Conservation (phyloP, 257 asterid genomes). For the Capsicum rhomboideum region DNA sequence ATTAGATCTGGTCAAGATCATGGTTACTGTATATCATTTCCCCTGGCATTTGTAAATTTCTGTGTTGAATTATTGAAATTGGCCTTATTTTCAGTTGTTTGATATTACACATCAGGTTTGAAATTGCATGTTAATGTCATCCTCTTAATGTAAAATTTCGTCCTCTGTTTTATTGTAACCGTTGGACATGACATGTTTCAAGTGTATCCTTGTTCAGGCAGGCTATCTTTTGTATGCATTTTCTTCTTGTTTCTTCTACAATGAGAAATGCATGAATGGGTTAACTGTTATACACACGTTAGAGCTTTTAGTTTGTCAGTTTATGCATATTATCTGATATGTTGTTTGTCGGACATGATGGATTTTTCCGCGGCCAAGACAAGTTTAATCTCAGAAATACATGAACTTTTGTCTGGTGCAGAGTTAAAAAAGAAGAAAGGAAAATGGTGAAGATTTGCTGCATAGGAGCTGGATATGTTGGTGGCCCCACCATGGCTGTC, state of each 20-base stretch:
- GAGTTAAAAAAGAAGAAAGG: conserved; percentile 18
- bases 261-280: not conserved
- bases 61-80: not conserved
- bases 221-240: not conserved
- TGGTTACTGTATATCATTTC: not conserved
- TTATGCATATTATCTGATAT: not conserved
- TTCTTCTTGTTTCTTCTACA: not conserved
- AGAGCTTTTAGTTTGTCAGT: not conserved
- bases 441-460: conserved; percentile 97
- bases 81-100: not conserved
- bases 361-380: not conserved
- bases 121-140: not conserved
- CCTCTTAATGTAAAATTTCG: not conserved
- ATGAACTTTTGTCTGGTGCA: conserved; percentile 8
- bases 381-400: not conserved
- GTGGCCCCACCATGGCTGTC: conserved; percentile 96
- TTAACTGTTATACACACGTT: not conserved
- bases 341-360: not conserved
- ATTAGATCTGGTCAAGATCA: not conserved
- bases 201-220: not conserved
- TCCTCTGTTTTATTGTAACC: not conserved
- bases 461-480: conserved; percentile 89
- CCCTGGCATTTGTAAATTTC: not conserved
- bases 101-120: not conserved
- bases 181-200: not conserved